Conservation (phyloP, 352 stramenopile species). For the Phytophthora lateralis region DNA sequence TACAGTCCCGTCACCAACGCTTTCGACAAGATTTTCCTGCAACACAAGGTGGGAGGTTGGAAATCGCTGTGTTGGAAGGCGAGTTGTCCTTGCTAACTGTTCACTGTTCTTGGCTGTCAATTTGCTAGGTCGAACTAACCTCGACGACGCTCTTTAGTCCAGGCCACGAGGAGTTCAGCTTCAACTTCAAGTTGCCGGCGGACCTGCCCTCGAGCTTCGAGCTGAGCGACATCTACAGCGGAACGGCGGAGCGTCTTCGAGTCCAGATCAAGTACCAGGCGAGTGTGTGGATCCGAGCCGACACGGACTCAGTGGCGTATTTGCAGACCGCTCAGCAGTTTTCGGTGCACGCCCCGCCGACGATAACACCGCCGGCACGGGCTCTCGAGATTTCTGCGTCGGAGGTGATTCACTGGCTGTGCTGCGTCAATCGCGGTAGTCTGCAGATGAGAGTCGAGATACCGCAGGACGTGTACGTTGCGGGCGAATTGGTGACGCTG, state of each 20-base stretch:
- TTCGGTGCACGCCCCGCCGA: slow-evolving; percentile 26
- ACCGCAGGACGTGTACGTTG: slow-evolving; percentile 28
- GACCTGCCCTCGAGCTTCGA: slow-evolving; percentile 38
- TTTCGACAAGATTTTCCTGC: slow-evolving; percentile 39
- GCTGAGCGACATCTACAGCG: slow-evolving; percentile 35
- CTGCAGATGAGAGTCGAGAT: slow-evolving; percentile 26
- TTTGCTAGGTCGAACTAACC: slow-evolving; percentile 32
- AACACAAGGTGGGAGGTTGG: slow-evolving; percentile 29
- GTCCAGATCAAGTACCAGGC: slow-evolving; percentile 35
- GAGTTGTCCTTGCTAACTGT: slow-evolving; percentile 6
- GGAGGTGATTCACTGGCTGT: slow-evolving; percentile 36
- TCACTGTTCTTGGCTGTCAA: background rate
- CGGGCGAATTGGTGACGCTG: slow-evolving; percentile 25
- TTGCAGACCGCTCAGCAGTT: slow-evolving; percentile 37
- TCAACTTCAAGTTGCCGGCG: slow-evolving; percentile 27
- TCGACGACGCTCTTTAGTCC: slow-evolving; percentile 16
- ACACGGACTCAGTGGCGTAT: slow-evolving; percentile 37
- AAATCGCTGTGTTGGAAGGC: background rate
- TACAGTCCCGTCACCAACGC: slow-evolving; percentile 34
- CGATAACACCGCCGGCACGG: slow-evolving; percentile 24
- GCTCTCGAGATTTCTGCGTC: slow-evolving; percentile 34
- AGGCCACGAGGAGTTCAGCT: slow-evolving; percentile 28
- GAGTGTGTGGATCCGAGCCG: slow-evolving; percentile 36
- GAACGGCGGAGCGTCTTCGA: slow-evolving; percentile 32
- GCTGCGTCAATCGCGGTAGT: slow-evolving; percentile 36